A percentile compares a stretch with the other conserved stretches of the same genome.
Conservation (phyloP, 2,329 filamentous ascomycete species). For the Diplodia mutila region DNA sequence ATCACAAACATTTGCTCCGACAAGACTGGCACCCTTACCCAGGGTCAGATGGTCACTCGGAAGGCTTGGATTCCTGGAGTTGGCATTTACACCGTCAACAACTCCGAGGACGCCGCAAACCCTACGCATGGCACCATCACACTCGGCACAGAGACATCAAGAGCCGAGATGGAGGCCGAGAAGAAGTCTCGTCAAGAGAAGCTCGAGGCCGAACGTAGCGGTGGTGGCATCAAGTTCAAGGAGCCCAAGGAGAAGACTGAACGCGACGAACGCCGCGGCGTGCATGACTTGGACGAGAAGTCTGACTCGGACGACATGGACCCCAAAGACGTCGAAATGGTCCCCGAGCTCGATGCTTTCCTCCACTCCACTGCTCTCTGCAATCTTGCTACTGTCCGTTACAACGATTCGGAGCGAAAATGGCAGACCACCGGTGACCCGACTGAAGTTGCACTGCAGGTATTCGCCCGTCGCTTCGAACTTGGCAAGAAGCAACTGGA, state of each 20-base stretch:
- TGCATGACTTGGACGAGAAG: conserved; percentile 26
- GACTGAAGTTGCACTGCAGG: conserved; percentile 46
- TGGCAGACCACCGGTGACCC: conserved; percentile 43
- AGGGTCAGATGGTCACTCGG: conserved; percentile 42
- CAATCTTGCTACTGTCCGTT: conserved; percentile 57
- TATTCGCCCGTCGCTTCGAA: conserved; percentile 44
- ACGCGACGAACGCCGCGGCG: conserved; percentile 28
- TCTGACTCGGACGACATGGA: conserved; percentile 25
- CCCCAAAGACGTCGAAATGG: conserved; percentile 34
- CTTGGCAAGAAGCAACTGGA: conserved; percentile 40
- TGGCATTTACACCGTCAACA: conserved; percentile 40
- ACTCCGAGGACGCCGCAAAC: conserved; percentile 37
- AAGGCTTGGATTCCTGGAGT: conserved; percentile 41
- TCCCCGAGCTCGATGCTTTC: conserved; percentile 37
- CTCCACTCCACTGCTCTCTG: conserved; percentile 45
- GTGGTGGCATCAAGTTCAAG: conserved; percentile 32
- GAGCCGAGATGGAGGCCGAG: conserved; percentile 37
- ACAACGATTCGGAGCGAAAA: conserved; percentile 45
- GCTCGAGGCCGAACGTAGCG: conserved; percentile 32
- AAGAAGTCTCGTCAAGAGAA: conserved; percentile 29
- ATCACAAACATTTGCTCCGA: conserved; percentile 55
- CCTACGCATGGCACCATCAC: conserved; percentile 38
- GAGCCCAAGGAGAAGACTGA: conserved; percentile 37
- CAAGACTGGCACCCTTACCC: conserved; percentile 51
- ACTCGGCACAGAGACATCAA: conserved; percentile 29